Conservation (phyloP, 768 basidiomycete genomes). For the Ramaria rubella region DNA sequence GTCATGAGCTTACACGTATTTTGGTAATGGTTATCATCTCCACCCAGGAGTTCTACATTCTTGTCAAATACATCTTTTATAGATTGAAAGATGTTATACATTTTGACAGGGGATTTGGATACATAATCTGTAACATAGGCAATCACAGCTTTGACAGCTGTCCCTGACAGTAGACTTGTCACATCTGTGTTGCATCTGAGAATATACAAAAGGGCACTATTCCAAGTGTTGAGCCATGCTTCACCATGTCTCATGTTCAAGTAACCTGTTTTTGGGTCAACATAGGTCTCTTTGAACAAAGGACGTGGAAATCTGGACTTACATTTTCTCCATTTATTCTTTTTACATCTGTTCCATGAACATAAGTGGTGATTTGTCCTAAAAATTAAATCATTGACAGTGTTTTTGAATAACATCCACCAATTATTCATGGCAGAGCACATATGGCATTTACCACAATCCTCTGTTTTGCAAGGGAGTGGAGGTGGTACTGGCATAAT, state of each 20-base stretch:
- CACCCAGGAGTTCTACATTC: slow-evolving; percentile 18
- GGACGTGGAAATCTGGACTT: slow-evolving; percentile 34
- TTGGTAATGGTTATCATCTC: not conserved
- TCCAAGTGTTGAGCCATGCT: too few species aligned
- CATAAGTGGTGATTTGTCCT: too few species aligned
- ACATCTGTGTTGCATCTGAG: too few species aligned
- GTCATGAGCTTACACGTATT: not conserved
- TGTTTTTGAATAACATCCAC: slow-evolving; percentile 18
- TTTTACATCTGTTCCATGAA: too few species aligned
- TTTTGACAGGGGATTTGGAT: slow-evolving; percentile 35
- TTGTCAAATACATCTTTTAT: slow-evolving; percentile 20
- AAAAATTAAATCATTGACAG: too few species aligned
- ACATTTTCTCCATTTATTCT: too few species aligned
- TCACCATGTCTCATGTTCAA: slow-evolving; percentile 27
- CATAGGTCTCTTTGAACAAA: slow-evolving; percentile 19
- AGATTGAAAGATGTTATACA: slow-evolving; percentile 31
- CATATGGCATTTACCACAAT: slow-evolving; percentile 19
- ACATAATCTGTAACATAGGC: too few species aligned
- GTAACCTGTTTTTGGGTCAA: slow-evolving; percentile 25
- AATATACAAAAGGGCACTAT: too few species aligned
- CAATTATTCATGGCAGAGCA: slow-evolving; percentile 7
- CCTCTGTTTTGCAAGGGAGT: not conserved
- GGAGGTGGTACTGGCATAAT: slow-evolving; percentile 23
- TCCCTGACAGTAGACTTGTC: too few species aligned
- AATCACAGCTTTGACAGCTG: too few species aligned